Conservation (phyloP, 805 yeast genomes). For the Allodekkera sacchari region DNA sequence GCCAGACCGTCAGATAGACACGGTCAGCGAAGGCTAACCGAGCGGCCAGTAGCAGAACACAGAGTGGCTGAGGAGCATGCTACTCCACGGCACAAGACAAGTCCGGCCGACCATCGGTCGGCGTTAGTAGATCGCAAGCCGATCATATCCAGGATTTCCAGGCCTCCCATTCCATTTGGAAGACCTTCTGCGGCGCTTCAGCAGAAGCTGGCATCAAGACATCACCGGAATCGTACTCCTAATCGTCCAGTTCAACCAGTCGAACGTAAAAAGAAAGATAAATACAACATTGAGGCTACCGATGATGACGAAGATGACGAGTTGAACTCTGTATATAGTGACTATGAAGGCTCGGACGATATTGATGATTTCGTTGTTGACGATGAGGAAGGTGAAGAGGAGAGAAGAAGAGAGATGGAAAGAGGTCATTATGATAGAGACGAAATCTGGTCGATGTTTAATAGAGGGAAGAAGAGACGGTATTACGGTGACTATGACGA, state of each 20-base stretch:
- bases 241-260: slow-evolving; percentile 3
- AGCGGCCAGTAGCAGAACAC: background rate
- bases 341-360: slow-evolving; percentile 24
- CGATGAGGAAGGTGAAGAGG: slow-evolving; percentile 25
- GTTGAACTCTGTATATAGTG: too few species aligned
- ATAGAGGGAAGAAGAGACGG: slow-evolving; percentile 48
- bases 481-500: slow-evolving; percentile 39
- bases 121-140: too few species aligned
- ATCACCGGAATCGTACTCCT: background rate
- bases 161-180: background rate
- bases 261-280: slow-evolving; percentile 9
- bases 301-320: slow-evolving; percentile 27
- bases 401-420: slow-evolving; percentile 16
- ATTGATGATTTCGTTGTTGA: slow-evolving; percentile 27
- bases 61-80: too few species aligned
- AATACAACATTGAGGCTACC: slow-evolving; percentile 23
- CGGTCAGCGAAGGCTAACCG: background rate
- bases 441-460: slow-evolving; percentile 85
- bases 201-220: background rate
- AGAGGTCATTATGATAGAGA: slow-evolving; percentile 59
- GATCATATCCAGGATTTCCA: too few species aligned
- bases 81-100: too few species aligned
- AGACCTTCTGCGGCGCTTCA: background rate
- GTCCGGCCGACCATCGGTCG: too few species aligned
- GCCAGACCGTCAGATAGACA: too few species aligned